Evolutionary conservation across 192 early-diverging fungal genomes (phyloP), one percentile per base, ranked within the genome.

Genomic region (Umbelopsis sp.): DNA sequence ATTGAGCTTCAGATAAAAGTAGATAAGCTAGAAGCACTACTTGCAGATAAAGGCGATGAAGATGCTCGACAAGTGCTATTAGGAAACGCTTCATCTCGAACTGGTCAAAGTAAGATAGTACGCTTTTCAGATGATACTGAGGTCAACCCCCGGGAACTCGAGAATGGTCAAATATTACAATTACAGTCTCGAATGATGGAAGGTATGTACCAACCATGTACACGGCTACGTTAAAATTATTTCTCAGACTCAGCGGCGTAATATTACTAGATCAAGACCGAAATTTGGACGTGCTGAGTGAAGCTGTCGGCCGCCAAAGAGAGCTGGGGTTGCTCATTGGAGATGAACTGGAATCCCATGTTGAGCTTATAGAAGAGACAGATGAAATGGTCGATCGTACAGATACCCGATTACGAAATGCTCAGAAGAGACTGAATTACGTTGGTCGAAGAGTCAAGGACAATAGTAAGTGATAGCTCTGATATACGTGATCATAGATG

Each of bases 311-410:
- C 26, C 86, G 93, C 34, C 93, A 92, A 72, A 83, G 86, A 71
- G 85, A 91, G 49, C 71, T 94, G 2, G 93, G 93, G 0, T 25
- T 92, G 22, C 71, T 88, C 78, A 94, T 92, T 66, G 86, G 86
- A 22, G 90, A 93, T 65, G 93, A 94, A 76, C 71, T 94, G 44
- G 86, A 92, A 20, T 74, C 83, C 10, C 93, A 94, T 74, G 82
- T 89, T 21, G 81, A 89, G 21, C 70, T 92, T 59, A 73, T 94
- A 77, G 88, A 91, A 43, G 90, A 94, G 14, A 94, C 93, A 2
- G 89, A 91, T 29, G 76, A 76, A 29, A 73, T 86, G 34, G 86
- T 91, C 5, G 91, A 92, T 74, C 69, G 74, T 2, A 89, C 89
- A 12, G 81, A 76, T 36, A 68, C 71, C 47, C 71, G 80, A 65